Conservation (phyloP, 2,329 filamentous ascomycete species). For the Colletotrichum sp. region DNA sequence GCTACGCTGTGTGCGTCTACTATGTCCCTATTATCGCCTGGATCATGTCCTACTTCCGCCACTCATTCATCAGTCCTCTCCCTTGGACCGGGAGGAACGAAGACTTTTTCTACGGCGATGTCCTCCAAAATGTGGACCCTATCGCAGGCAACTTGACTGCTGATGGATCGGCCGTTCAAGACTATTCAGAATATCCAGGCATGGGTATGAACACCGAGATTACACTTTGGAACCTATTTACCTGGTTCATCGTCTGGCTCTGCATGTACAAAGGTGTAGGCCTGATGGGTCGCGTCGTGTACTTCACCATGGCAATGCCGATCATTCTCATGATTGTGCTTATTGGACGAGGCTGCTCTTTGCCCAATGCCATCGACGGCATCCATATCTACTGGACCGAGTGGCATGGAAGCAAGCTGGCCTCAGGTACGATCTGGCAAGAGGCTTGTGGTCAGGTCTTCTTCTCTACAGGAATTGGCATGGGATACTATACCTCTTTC, state of each 20-base stretch:
- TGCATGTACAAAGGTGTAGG: slow-evolving; percentile 62
- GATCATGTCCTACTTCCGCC: slow-evolving; percentile 61
- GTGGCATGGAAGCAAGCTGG: slow-evolving; percentile 49
- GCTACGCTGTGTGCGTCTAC: slow-evolving; percentile 56
- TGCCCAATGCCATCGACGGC: slow-evolving; percentile 55
- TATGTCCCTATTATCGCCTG: slow-evolving; percentile 59
- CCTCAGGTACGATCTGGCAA: slow-evolving; percentile 55
- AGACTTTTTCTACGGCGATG: slow-evolving; percentile 36
- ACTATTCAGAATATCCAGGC: slow-evolving; percentile 47
- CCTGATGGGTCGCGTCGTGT: slow-evolving; percentile 58
- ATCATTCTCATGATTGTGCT: slow-evolving; percentile 58
- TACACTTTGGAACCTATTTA: slow-evolving; percentile 57
- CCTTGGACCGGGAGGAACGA: slow-evolving; percentile 52
- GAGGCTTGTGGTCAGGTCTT: slow-evolving; percentile 54
- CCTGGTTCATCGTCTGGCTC: slow-evolving; percentile 62
- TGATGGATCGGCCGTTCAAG: slow-evolving; percentile 36
- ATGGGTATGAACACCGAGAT: slow-evolving; percentile 54
- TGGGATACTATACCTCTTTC: slow-evolving; percentile 60
- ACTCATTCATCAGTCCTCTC: slow-evolving; percentile 55
- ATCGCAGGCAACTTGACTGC: slow-evolving; percentile 32
- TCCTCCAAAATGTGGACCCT: slow-evolving; percentile 26
- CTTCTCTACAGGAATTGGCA: slow-evolving; percentile 31
- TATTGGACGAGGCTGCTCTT: slow-evolving; percentile 52
- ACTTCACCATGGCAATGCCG: slow-evolving; percentile 61
- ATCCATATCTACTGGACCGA: slow-evolving; percentile 43